Evolutionary conservation across 352 stramenopile genomes (phyloP).

Genomic region (Globisporangium polare): DNA sequence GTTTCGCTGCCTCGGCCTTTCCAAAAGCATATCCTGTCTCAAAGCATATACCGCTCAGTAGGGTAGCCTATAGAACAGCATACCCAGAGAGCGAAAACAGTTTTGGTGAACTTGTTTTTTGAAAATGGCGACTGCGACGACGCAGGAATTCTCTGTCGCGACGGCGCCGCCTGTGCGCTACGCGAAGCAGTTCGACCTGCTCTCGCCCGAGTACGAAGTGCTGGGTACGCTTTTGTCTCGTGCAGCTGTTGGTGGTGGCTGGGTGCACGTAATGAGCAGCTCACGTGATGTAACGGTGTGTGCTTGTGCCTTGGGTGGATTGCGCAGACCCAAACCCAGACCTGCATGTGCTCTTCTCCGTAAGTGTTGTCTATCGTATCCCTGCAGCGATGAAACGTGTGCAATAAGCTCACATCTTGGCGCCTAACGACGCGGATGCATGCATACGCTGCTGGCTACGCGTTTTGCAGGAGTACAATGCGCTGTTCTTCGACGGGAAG

Average conservation of each 20-base stretch:
- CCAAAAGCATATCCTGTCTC: not conserved
- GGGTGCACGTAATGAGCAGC: not conserved
- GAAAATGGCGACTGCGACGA: not conserved
- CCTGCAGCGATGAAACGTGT: not conserved
- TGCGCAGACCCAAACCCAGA: slow-evolving; percentile 77
- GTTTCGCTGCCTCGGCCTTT: not conserved
- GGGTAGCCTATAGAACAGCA: not conserved
- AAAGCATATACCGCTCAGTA: not conserved
- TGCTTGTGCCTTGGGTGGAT: slow-evolving; percentile 2
- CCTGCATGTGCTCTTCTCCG: slow-evolving; percentile 69
- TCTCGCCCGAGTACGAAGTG: slow-evolving; percentile 70
- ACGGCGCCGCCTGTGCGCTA: not conserved
- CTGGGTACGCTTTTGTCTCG: slow-evolving; percentile 25
- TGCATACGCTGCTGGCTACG: not conserved
- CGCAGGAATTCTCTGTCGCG: not conserved
- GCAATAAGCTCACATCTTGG: too few species aligned
- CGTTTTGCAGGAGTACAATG: slow-evolving; percentile 69
- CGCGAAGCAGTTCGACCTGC: slow-evolving; percentile 32
- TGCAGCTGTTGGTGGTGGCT: not conserved
- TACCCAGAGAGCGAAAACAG: not conserved
- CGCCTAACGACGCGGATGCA: too few species aligned
- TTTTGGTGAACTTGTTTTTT: too few species aligned
- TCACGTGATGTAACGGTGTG: not conserved
- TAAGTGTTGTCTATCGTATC: slow-evolving; percentile 14
- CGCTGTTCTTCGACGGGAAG: slow-evolving; percentile 76